Evolutionary conservation across 768 basidiomycete species (phyloP), one percentile per base, ranked within the genome.

Genomic region (Lentinula detonsa): DNA sequence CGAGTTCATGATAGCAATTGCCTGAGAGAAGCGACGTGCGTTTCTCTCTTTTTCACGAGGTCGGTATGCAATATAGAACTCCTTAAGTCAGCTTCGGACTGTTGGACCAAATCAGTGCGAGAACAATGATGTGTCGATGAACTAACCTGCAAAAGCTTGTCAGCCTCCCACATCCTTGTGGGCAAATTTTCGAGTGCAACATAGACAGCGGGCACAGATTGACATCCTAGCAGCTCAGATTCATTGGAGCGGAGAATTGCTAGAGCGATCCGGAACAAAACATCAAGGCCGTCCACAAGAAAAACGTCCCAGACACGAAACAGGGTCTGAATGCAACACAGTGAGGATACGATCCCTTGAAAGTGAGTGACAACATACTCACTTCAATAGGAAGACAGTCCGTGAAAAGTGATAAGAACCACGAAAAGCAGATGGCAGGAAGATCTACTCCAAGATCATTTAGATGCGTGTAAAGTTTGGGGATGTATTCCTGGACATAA

Each of bases 291-390:
- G 68, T 97, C 94, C 2, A 95, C 86, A 60, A 98, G 85, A 73
- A 98, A 92, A 18, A 97, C 81, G 67, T 99, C 96, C 95, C 97
- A 98, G 5, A 98, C 87, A 54, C 96, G 80, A 74, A 98, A 95
- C 43, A 98, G 77, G 0, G 95, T 98, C 93, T 95, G 57, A 4
- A 51, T 58, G 53, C 16, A 48, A 13, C 50, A 15, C 42, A 11
- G 58, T 28, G 35, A 50, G 43, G 68, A 55, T 34, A 63, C 52
- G 18, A 9, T 37, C 13, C 46, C n/a, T 23, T 35, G 5, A 45
- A 9, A n/a, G 39, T 35, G n/a, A 4, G 21, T 9, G 3, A 28
- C 28, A 23, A 6, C 3, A 55, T 28, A 70, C 80, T 35, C 61
- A 94, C 94, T 84, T 96, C 95, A 31, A 98, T 91, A 10, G 96